Base-by-base conservation (phyloP, 495 filamentous ascomycete species). In the Aspergillus ostianus region DNA sequence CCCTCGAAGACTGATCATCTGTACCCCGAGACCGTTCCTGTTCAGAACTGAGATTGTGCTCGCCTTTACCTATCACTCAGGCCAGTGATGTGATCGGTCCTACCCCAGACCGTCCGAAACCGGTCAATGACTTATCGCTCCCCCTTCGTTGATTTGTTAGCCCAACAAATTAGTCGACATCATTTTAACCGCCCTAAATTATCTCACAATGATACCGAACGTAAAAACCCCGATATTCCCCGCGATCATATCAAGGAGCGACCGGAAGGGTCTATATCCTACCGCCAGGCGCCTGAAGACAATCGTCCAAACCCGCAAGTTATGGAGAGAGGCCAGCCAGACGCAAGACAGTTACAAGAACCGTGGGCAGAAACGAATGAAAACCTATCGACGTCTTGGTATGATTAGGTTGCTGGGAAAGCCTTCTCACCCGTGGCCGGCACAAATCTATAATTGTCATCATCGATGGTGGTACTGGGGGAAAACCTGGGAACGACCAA, bases 381-480 rank as follows among this genome's bases (percentile, higher is more conserved):
- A 64, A 47, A 65, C 57, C 20, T 60, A 62, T 32, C 52, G 67
- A 23, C 63, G 64, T 36, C 27, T 59, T 20, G 57, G 45, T 29
- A 19, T 55, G 26, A 56, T 59, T 51, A 70, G 53, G 30, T 27
- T 57, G 46, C 54, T 62, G 17, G 48, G 52, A 13, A 67, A 58
- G 47, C 23, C 30, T 47, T 51, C 51, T 36, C 56, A 64, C 27
- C 50, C 55, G 15, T 62, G 55, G 41, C 48, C 17, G 13, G 19
- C 18, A 18, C 57, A 53, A 21, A 20, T 56, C 12, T 57, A 56
- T 17, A 51, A 62, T 13, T 4, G 52, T 27, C 50, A 51, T 53
- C 52, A 58, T 9, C 59, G 56, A 17, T 65, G 62, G 61, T 55
- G 47, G 53, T 51, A 32, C 13, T 54, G 52, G 32, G 32, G 51